phyloP scores from a whole-genome alignment of 371 early-diverging fungal species.

The Lichtheimia ramosa region DNA sequence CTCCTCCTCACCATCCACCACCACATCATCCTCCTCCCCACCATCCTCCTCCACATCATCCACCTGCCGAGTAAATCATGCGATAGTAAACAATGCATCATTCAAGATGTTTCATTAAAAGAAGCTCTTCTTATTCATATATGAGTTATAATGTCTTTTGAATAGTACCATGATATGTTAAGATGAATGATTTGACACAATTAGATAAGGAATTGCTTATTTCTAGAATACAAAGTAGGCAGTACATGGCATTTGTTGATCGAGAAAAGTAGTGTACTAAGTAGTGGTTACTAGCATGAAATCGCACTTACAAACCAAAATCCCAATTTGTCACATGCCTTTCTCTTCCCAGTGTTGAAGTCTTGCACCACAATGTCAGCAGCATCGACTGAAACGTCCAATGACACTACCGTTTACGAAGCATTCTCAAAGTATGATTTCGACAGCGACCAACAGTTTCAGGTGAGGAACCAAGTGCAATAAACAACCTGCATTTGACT shows the following conservation, averaged over 20 bases:
- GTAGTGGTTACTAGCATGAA: too few relatives aligned
- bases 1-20: neutral
- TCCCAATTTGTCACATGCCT: too few relatives aligned
- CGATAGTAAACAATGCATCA: neutral
- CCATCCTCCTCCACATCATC: neutral
- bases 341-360: too few relatives aligned
- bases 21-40: neutral
- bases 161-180: too few relatives aligned
- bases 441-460: conserved; percentile 22
- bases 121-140: too few relatives aligned
- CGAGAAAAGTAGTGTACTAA: too few relatives aligned
- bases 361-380: neutral
- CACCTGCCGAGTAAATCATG: too few relatives aligned
- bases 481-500: neutral
- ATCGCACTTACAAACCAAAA: neutral
- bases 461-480: conserved; percentile 6
- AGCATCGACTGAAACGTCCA: neutral
- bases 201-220: too few relatives aligned
- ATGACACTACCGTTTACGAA: conserved; percentile 14
- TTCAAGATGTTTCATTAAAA: neutral
- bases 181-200: too few relatives aligned
- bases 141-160: too few relatives aligned
- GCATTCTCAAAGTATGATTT: conserved; percentile 27
- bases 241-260: too few relatives aligned
- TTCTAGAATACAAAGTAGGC: too few relatives aligned